phyloP scores from a whole-genome alignment of 2,329 filamentous ascomycete genomes.

The Microdochium paspali region DNA sequence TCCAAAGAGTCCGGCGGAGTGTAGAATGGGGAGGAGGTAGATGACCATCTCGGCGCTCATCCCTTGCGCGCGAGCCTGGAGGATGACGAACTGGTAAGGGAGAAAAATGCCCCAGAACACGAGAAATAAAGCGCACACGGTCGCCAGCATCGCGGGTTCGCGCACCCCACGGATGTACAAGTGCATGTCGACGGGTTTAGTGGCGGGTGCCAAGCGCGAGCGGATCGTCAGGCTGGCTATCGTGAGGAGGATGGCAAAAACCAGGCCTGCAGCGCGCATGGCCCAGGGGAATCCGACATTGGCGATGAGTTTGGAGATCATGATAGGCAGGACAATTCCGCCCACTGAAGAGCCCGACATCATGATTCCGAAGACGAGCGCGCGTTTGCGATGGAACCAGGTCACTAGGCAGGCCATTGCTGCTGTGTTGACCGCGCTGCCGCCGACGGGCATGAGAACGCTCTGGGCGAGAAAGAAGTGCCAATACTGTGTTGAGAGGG shows the following conservation, averaged over 20 bases:
- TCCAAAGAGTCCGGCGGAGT: neutral
- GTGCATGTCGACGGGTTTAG: constrained; percentile 6
- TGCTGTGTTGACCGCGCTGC: constrained; percentile 28
- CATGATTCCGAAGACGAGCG: constrained; percentile 22
- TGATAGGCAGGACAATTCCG: constrained; percentile 22
- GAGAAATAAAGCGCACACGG: constrained; percentile 20
- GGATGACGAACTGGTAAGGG: neutral
- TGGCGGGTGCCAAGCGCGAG: constrained; percentile 4
- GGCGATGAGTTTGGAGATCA: constrained; percentile 11
- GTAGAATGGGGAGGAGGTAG: neutral
- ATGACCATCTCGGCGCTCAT: neutral
- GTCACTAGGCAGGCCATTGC: constrained; percentile 19
- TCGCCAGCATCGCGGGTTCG: constrained; percentile 26
- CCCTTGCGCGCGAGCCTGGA: neutral
- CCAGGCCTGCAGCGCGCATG: constrained; percentile 5
- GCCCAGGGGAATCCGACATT: constrained; percentile 16
- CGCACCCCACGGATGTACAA: constrained; percentile 22
- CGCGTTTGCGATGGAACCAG: constrained; percentile 20
- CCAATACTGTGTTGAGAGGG: constrained; percentile 27
- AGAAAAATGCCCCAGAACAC: constrained; percentile 1
- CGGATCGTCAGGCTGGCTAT: constrained; percentile 15
- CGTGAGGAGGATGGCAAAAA: constrained; percentile 16
- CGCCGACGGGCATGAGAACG: constrained; percentile 33
- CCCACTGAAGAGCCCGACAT: constrained; percentile 21
- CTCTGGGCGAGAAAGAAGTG: constrained; percentile 35